A percentile compares a stretch with the other conserved stretches of the same genome.
Conservation (phyloP, 2,329 filamentous ascomycete genomes). For the Colletotrichum theobromicola region DNA sequence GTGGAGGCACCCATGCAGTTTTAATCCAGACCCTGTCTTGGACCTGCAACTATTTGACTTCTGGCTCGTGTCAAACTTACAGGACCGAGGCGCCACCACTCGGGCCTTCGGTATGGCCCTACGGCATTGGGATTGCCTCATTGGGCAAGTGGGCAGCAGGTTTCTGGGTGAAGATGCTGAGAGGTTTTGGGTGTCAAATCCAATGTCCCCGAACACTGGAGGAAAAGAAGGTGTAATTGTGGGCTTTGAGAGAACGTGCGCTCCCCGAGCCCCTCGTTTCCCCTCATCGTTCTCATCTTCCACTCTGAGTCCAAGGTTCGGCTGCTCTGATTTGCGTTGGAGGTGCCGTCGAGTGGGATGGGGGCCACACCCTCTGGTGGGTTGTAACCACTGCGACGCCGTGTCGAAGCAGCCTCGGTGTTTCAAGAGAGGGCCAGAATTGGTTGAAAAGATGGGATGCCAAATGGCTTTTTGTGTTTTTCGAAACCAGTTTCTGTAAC, state of each 20-base stretch:
- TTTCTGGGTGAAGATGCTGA: background rate
- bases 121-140: background rate
- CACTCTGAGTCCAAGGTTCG: background rate
- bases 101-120: background rate
- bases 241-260: constrained; percentile 2
- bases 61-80: constrained; percentile 10
- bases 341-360: background rate
- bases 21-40: constrained; percentile 1
- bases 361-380: background rate
- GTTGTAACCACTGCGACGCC: background rate
- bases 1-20: constrained; percentile 15
- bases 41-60: constrained; percentile 4
- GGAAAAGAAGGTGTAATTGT: background rate
- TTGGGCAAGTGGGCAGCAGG: background rate
- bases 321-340: background rate
- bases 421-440: background rate
- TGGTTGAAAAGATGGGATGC: constrained; percentile 13
- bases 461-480: constrained; percentile 5
- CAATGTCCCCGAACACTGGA: background rate
- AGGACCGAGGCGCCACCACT: constrained; percentile 2
- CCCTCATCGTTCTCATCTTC: background rate
- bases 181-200: background rate
- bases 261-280: background rate
- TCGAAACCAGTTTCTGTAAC: constrained; percentile 16
- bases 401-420: background rate